phyloP scores from a whole-genome alignment of 2,329 filamentous ascomycete species.

The Aureobasidium uvarum region DNA sequence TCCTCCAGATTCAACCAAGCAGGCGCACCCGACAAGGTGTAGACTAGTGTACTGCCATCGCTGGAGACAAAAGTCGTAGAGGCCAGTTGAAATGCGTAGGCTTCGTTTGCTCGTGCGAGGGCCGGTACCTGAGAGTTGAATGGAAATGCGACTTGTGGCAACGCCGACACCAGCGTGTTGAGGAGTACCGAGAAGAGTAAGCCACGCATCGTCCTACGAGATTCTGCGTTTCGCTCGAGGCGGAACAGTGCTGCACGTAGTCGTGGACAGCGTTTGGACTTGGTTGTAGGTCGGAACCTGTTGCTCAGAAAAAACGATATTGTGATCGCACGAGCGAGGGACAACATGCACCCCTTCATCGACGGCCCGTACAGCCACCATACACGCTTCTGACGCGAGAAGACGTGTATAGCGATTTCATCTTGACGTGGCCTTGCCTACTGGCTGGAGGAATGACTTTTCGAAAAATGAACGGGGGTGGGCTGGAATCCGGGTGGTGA shows the following conservation, averaged over 20 bases:
- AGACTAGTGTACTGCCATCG: constrained; percentile 56
- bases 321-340: constrained; percentile 1
- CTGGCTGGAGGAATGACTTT: constrained; percentile 14
- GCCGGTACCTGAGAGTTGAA: constrained; percentile 82
- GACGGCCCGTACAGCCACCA: background rate
- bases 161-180: constrained; percentile 16
- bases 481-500: constrained; percentile 11
- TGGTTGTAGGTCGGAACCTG: background rate
- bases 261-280: background rate
- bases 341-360: background rate
- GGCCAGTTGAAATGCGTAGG: constrained; percentile 71
- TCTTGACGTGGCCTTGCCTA: constrained; percentile 20
- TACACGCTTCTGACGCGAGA: constrained; percentile 17
- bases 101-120: constrained; percentile 65
- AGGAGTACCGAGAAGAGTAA: constrained; percentile 3
- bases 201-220: background rate
- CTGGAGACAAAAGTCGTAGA: constrained; percentile 68
- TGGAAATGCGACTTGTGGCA: constrained; percentile 59
- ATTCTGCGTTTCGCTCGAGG: background rate
- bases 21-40: constrained; percentile 65
- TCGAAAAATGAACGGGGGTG: constrained; percentile 22
- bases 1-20: constrained; percentile 73
- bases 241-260: background rate
- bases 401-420: constrained; percentile 19
- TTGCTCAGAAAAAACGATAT: background rate